Conservation (phyloP, 495 filamentous ascomycete genomes). For the Penicillium pulvis region DNA sequence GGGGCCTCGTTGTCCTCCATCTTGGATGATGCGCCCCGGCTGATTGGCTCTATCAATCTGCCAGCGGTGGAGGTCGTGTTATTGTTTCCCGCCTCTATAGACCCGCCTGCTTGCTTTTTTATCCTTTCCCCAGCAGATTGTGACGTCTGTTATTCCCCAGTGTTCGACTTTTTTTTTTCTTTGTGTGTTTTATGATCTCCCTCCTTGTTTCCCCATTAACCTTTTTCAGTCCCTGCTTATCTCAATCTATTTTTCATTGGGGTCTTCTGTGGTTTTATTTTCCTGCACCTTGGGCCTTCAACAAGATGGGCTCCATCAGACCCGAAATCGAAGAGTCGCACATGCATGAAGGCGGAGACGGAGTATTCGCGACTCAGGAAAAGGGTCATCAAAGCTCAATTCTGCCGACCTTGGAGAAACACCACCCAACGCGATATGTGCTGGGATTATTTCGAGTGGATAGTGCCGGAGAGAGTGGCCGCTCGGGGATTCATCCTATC, state of each 20-base stretch:
- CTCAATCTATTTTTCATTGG: neutral
- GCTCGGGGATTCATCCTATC: constrained; percentile 60
- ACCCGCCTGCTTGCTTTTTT: constrained; percentile 6
- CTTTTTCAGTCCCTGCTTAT: neutral
- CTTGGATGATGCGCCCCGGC: neutral
- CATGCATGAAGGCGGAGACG: constrained; percentile 4
- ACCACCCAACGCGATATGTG: constrained; percentile 19
- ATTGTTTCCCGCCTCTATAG: constrained; percentile 13
- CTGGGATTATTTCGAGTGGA: constrained; percentile 47
- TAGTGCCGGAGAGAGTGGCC: constrained; percentile 66
- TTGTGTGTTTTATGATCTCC: neutral
- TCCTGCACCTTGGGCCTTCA: neutral
- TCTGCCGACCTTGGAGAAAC: constrained; percentile 34
- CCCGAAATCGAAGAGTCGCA: constrained; percentile 10
- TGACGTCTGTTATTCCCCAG: neutral
- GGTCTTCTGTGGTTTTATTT: neutral
- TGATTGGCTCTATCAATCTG: constrained; percentile 23
- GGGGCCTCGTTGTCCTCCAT: constrained; percentile 15
- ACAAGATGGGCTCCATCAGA: constrained; percentile 24
- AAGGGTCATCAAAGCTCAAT: constrained; percentile 23
- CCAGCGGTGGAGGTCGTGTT: constrained; percentile 22
- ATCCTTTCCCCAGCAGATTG: neutral
- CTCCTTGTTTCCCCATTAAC: neutral
- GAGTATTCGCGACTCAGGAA: constrained; percentile 12
- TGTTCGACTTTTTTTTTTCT: neutral